Evolutionary conservation across 1,139 yeast genomes (phyloP).

Genomic region (Suhomyces chickasaworum): DNA sequence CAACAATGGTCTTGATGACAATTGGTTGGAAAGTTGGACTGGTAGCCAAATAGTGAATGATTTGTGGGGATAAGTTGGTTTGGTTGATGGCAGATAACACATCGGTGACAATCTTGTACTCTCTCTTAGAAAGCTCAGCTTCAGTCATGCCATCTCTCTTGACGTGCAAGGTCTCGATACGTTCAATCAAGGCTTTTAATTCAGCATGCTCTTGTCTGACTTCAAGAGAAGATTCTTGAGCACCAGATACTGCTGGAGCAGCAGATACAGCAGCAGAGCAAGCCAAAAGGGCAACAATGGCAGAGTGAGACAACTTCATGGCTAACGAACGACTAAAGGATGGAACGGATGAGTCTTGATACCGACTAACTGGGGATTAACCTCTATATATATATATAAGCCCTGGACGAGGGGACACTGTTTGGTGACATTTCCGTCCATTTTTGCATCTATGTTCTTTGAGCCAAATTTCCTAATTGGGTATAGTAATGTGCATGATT

Average conservation of each 20-base stretch:
- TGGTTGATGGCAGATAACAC: constrained; percentile 43
- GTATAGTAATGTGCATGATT: constrained; percentile 6
- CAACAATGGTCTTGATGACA: constrained; percentile 34
- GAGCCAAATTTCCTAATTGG: constrained; percentile 7
- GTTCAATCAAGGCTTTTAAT: constrained; percentile 19
- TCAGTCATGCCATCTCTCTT: constrained; percentile 36
- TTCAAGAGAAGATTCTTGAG: constrained; percentile 14
- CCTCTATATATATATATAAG: constrained; percentile 1
- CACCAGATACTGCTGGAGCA: constrained; percentile 27
- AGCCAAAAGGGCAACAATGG: constrained; percentile 34
- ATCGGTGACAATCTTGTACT: constrained; percentile 43
- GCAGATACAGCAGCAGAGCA: constrained; percentile 28
- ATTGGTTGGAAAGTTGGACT: constrained; percentile 38
- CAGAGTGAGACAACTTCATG: constrained; percentile 32
- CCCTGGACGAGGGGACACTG: not conserved
- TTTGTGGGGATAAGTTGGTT: constrained; percentile 41
- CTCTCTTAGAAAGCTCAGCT: constrained; percentile 23
- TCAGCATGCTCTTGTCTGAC: constrained; percentile 24
- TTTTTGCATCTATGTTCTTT: constrained; percentile 9
- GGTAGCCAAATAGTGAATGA: constrained; percentile 40
- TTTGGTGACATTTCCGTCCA: constrained; percentile 4
- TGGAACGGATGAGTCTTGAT: not conserved
- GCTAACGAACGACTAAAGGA: constrained; percentile 13
- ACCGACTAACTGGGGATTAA: not conserved
- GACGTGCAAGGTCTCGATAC: constrained; percentile 19